Evolutionary conservation across 176 grass and related monocot species (phyloP).

Genomic region (Eragrostis curvula): DNA sequence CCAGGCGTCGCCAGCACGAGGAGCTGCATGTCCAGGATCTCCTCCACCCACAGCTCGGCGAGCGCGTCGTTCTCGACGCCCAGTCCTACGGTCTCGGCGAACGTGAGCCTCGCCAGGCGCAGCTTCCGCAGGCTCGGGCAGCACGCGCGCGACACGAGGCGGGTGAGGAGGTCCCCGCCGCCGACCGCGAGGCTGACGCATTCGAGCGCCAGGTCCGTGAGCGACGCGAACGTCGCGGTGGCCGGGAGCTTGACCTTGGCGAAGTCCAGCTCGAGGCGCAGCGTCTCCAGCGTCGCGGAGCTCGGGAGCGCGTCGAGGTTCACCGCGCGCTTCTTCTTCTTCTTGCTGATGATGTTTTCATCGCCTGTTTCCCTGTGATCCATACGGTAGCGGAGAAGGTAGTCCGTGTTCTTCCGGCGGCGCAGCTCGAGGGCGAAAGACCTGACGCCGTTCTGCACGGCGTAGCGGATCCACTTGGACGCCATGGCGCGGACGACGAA

Average conservation of each 20-base stretch:
- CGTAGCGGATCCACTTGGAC: neutral
- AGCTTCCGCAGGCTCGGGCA: neutral
- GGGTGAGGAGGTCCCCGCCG: neutral
- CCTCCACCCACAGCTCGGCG: too few relatives aligned
- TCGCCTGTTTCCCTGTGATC: too few relatives aligned
- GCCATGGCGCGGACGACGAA: neutral
- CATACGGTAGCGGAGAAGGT: too few relatives aligned
- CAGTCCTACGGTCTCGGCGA: too few relatives aligned
- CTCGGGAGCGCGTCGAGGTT: neutral
- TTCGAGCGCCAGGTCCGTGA: neutral
- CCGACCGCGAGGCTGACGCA: neutral
- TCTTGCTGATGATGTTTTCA: too few relatives aligned
- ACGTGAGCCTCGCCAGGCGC: neutral
- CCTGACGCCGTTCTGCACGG: too few relatives aligned
- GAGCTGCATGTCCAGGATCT: too few relatives aligned
- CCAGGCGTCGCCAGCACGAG: too few relatives aligned
- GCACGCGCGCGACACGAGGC: neutral
- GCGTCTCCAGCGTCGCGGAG: neutral
- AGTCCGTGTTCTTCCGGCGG: too few relatives aligned
- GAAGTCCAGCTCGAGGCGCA: neutral
- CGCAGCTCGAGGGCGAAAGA: too few relatives aligned
- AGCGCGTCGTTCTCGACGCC: too few relatives aligned
- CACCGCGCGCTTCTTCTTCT: neutral
- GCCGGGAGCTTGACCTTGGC: neutral
- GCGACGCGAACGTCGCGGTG: neutral